Evolutionary conservation across 768 basidiomycete species (phyloP).

Genomic region (Boletus tomentosulus): DNA sequence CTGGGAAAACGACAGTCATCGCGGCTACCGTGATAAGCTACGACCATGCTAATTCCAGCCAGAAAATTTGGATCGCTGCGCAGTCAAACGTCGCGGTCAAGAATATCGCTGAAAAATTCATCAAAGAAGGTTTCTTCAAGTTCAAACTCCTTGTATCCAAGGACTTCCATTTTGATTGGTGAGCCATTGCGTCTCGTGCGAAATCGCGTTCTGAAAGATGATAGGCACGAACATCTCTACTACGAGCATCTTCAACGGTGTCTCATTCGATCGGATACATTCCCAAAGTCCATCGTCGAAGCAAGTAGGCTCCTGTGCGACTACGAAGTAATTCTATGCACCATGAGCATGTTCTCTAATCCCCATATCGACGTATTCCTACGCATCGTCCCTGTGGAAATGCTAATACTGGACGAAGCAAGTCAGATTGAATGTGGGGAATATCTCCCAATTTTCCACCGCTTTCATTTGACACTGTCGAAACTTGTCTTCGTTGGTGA

Average conservation of each 20-base stretch:
- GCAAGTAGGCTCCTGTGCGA: constrained; percentile 25
- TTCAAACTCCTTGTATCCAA: constrained; percentile 44
- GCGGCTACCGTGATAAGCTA: constrained; percentile 32
- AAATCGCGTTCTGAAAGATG: neutral
- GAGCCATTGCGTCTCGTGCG: constrained; percentile 1
- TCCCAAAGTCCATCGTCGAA: constrained; percentile 15
- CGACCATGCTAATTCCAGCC: constrained; percentile 3
- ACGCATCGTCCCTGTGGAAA: constrained; percentile 32
- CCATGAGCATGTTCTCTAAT: constrained; percentile 44
- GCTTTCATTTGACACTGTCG: constrained; percentile 22
- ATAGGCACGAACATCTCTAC: constrained; percentile 52
- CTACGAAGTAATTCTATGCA: constrained; percentile 41
- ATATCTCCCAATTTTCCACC: constrained; percentile 35
- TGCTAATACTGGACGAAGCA: constrained; percentile 45
- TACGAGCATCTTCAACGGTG: constrained; percentile 33
- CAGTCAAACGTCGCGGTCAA: constrained; percentile 52
- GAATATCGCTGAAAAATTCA: constrained; percentile 47
- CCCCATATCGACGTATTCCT: constrained; percentile 12
- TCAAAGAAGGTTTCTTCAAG: constrained; percentile 25
- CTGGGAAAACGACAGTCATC: constrained; percentile 44
- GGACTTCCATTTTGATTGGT: constrained; percentile 47
- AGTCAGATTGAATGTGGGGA: constrained; percentile 42
- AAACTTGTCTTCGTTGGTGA: constrained; percentile 41
- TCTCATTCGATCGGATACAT: constrained; percentile 37
- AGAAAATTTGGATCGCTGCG: constrained; percentile 38